Percentiles rank a stretch among this genome's conserved stretches.
Conservation (phyloP, 129 eudicot species). For the Silybum marianum region DNA sequence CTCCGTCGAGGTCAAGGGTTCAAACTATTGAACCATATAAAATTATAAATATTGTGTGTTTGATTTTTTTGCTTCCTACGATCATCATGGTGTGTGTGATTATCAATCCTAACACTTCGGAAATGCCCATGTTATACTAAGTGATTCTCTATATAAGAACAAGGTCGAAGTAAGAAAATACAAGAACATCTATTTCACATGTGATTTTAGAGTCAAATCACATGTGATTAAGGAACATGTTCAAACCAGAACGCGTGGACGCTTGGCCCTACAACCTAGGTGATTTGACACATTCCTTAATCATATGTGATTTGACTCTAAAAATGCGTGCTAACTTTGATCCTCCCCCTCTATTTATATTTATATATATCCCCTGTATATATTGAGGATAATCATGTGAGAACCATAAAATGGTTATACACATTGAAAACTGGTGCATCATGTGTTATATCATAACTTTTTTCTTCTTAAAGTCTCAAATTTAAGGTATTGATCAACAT, state of each 20-base stretch:
- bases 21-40: constrained; percentile 6
- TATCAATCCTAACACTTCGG: neutral
- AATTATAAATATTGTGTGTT: neutral
- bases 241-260: too few species aligned
- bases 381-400: neutral
- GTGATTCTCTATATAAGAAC: neutral
- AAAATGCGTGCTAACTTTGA: neutral
- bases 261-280: too few species aligned
- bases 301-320: neutral
- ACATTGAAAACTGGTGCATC: neutral
- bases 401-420: neutral
- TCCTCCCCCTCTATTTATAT: neutral
- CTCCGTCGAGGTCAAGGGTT: neutral
- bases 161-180: too few species aligned
- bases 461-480: neutral
- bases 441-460: neutral
- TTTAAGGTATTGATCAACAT: neutral
- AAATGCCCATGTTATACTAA: neutral
- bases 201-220: too few species aligned
- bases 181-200: too few species aligned
- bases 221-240: too few species aligned
- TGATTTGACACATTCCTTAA: too few species aligned
- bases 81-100: constrained; percentile 6
- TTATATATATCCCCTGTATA: neutral
- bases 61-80: neutral